Evolutionary conservation across 208 protist genomes (phyloP).

Genomic region (Phytomonas sp.): DNA sequence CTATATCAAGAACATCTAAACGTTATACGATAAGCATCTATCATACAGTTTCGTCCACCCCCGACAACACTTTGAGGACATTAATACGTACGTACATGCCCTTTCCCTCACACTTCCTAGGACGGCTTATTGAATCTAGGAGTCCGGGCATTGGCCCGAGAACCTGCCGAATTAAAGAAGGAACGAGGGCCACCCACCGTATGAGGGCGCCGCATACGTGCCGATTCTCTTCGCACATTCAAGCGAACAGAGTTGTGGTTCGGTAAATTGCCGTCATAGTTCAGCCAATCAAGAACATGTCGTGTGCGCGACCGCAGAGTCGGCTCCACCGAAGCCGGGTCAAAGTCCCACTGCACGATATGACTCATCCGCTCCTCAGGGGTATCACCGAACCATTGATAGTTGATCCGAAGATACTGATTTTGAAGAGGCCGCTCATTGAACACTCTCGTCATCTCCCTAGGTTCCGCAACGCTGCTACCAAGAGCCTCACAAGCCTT

Average conservation of each 20-base stretch:
- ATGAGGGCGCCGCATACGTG: conserved; percentile 50
- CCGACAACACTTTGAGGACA: no score
- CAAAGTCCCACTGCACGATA: conserved; percentile 82
- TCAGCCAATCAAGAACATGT: conserved; percentile 77
- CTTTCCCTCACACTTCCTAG: no score
- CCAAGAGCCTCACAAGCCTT: conserved; percentile 48
- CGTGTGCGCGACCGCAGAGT: conserved; percentile 47
- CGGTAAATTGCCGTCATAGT: conserved; percentile 81
- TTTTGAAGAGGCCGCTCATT: conserved; percentile 85
- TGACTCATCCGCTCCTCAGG: conserved; percentile 80
- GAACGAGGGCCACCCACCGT: conserved; percentile 38
- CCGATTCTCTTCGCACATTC: conserved; percentile 61
- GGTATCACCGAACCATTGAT: conserved; percentile 90
- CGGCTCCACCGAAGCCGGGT: conserved; percentile 42
- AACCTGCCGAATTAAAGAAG: conserved; percentile 82
- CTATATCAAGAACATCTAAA: no score
- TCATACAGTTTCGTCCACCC: no score
- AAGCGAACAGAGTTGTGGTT: conserved; percentile 64
- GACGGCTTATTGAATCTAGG: conserved; percentile 39
- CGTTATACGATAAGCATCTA: no score
- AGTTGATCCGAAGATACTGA: conserved; percentile 83
- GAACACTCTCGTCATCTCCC: conserved; percentile 52
- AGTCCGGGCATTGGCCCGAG: conserved; percentile 65
- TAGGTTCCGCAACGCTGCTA: conserved; percentile 43
- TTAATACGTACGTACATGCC: no score